Conservation (phyloP, 768 basidiomycete species). For the Crepidotus variabilis region DNA sequence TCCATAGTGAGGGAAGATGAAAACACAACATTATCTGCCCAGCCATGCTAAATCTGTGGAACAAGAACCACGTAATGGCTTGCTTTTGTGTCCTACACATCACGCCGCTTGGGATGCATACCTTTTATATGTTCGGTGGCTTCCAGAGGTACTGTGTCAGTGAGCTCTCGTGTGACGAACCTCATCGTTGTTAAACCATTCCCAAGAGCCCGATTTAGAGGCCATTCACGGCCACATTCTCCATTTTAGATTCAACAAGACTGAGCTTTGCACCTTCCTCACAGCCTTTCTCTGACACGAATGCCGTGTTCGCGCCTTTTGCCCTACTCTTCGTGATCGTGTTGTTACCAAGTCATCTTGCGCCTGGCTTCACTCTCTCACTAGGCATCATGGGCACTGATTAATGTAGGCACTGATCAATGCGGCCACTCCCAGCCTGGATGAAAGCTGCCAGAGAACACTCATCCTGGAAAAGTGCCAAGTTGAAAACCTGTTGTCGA, state of each 20-base stretch:
- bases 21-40: not conserved
- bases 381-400: not conserved
- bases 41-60: not conserved
- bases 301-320: constrained; percentile 3
- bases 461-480: not conserved
- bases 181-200: constrained; percentile 8
- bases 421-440: not conserved
- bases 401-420: not conserved
- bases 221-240: constrained; percentile 3
- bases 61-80: constrained; percentile 4
- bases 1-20: constrained; percentile 4
- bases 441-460: not conserved
- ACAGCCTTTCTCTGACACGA: constrained; percentile 6
- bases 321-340: constrained; percentile 1
- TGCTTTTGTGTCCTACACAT: not conserved
- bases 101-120: not conserved
- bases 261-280: constrained; percentile 1
- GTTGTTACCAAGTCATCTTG: not conserved
- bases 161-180: constrained; percentile 2
- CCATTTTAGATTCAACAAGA: not conserved
- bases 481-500: not conserved
- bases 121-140: constrained; percentile 7
- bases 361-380: no score
- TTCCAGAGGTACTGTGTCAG: not conserved
- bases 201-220: not conserved